Conservation (phyloP, 2,329 filamentous ascomycete genomes). For the Zymoseptoria crescenta region DNA sequence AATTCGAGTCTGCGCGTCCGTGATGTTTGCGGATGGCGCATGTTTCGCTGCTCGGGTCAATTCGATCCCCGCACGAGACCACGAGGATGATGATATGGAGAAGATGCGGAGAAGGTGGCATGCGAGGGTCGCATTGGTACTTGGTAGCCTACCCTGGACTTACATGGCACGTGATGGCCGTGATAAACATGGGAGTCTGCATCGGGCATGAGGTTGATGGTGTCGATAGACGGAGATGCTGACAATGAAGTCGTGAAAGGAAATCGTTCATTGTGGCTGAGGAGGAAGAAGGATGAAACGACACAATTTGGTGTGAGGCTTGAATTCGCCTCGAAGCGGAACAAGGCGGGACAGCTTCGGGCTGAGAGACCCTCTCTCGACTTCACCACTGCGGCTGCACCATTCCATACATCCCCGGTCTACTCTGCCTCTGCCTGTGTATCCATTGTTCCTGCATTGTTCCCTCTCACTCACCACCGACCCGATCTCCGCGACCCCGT, state of each 20-base stretch:
- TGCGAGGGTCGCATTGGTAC: not conserved
- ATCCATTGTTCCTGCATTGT: not conserved
- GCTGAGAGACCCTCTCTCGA: not conserved
- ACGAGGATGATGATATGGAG: not conserved
- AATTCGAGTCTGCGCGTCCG: not conserved
- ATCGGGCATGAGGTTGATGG: no score
- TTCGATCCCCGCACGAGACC: constrained; percentile 2
- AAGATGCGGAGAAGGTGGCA: not conserved
- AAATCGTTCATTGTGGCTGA: not conserved
- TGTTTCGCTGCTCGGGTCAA: constrained; percentile 1
- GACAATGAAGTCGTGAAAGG: not conserved
- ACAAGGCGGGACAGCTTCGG: not conserved
- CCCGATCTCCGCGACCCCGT: not conserved
- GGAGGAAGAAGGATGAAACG: no score
- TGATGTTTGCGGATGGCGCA: not conserved
- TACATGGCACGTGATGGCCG: no score
- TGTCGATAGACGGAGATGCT: not conserved
- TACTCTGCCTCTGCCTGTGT: not conserved
- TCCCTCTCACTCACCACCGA: not conserved
- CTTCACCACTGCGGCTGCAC: not conserved
- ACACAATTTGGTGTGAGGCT: not conserved
- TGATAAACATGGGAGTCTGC: no score
- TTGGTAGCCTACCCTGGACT: no score
- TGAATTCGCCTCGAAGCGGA: not conserved
- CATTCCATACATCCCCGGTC: not conserved